These are phyloP conservation scores for Coemansia sp. DNA, from an alignment of 192 early-diverging fungal genomes.

Conservation along the genomic window DNA sequence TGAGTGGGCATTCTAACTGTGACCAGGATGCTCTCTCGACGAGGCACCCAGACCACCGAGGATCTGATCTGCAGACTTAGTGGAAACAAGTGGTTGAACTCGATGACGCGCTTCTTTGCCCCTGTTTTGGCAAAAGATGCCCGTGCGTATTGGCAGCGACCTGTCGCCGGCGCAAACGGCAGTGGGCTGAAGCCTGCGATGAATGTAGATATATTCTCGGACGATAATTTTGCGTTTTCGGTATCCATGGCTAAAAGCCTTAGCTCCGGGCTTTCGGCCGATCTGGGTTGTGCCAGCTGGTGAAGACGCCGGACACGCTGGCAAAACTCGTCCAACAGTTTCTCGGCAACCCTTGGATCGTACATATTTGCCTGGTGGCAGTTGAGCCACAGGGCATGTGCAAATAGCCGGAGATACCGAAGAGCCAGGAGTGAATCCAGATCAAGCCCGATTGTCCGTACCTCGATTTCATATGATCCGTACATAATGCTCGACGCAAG, in stretches of 20 bases:
- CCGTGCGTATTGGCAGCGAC: constrained; percentile 23
- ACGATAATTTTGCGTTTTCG: not conserved
- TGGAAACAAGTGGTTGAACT: constrained; percentile 48
- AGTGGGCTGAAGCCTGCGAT: constrained; percentile 22
- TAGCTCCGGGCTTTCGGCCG: constrained; percentile 10
- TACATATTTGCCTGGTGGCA: constrained; percentile 10
- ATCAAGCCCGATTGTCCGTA: constrained; percentile 30
- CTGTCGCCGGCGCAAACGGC: constrained; percentile 9
- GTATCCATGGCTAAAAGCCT: not conserved
- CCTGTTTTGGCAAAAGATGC: constrained; percentile 6
- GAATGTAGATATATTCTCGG: not conserved
- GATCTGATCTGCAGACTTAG: constrained; percentile 19
- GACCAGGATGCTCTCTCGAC: constrained; percentile 14
- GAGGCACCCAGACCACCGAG: constrained; percentile 23
- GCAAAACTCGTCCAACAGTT: constrained; percentile 26
- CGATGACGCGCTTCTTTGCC: constrained; percentile 4
- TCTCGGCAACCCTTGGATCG: constrained; percentile 17
- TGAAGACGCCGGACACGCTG: constrained; percentile 13
- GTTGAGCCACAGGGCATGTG: constrained; percentile 35
- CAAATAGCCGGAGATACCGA: constrained; percentile 27
- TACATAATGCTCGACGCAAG: constrained; percentile 26
- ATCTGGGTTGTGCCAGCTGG: not conserved
- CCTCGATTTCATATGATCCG: constrained; percentile 28
- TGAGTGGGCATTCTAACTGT: constrained; percentile 29
- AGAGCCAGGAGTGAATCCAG: constrained; percentile 16